Conservation (phyloP, 192 early-diverging fungal species). For the Spizellomyces punctatus region DNA sequence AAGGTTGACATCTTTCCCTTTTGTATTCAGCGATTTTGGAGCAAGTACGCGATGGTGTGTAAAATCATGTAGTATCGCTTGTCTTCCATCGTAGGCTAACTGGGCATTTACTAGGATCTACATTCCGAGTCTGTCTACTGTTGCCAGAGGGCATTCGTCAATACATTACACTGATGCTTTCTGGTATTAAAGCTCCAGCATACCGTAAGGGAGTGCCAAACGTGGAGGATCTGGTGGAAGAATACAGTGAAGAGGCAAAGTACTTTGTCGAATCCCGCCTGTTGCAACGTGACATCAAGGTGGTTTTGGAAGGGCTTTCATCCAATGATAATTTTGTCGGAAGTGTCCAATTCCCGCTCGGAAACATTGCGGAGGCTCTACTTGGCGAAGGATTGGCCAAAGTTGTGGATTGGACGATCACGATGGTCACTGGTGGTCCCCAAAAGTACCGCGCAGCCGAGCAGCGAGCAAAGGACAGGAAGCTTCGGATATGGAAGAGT, state of each 20-base stretch:
- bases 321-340: constrained; percentile 77
- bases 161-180: constrained; percentile 76
- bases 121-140: constrained; percentile 74
- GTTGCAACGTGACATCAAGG: constrained; percentile 86
- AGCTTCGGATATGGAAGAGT: constrained; percentile 84
- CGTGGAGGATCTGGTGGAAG: constrained; percentile 75
- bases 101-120: constrained; percentile 46
- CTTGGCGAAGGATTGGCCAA: constrained; percentile 80
- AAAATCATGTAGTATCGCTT: not conserved
- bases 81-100: not conserved
- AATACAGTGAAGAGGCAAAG: constrained; percentile 91
- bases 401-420: constrained; percentile 84
- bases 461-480: constrained; percentile 73
- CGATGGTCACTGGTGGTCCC: constrained; percentile 72
- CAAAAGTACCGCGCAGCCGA: constrained; percentile 78
- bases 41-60: constrained; percentile 83
- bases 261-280: constrained; percentile 89
- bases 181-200: constrained; percentile 85
- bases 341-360: constrained; percentile 72
- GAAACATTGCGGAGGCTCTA: constrained; percentile 90
- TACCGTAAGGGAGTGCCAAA: constrained; percentile 76
- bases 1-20: no score
- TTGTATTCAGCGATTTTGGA: constrained; percentile 73
- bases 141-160: constrained; percentile 62
- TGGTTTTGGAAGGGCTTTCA: constrained; percentile 77